Conservation (phyloP, 371 early-diverging fungal genomes). For the Rhizopus arrhizus region DNA sequence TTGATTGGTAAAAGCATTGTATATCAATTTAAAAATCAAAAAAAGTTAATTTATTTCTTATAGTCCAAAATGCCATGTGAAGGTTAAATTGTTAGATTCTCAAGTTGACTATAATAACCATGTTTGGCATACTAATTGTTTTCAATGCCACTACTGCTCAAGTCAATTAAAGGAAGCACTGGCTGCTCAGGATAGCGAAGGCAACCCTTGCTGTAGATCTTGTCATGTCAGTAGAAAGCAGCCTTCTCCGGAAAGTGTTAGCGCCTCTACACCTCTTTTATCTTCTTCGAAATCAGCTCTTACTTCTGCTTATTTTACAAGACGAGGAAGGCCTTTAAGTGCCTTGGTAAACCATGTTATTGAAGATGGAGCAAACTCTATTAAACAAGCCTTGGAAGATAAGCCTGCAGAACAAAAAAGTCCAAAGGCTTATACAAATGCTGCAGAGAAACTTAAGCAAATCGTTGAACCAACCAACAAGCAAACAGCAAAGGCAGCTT, state of each 20-base stretch:
- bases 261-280: constrained; percentile 23
- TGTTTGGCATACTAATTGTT: constrained; percentile 20
- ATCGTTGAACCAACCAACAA: no score
- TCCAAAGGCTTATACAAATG: background rate
- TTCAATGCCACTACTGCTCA: constrained; percentile 20
- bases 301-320: constrained; percentile 12
- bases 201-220: constrained; percentile 15
- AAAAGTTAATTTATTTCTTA: background rate
- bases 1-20: constrained; percentile 15
- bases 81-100: constrained; percentile 10
- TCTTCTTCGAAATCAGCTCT: constrained; percentile 12
- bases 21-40: background rate
- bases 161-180: constrained; percentile 12
- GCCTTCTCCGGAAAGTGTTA: constrained; percentile 16
- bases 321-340: constrained; percentile 12
- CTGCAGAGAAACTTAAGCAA: no score
- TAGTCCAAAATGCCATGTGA: constrained; percentile 19
- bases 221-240: constrained; percentile 14
- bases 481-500: background rate
- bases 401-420: background rate
- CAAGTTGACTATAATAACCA: constrained; percentile 15
- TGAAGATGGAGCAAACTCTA: background rate
- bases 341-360: constrained; percentile 11
- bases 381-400: background rate
- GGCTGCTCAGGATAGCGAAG: constrained; percentile 13